Evolutionary conservation across 345 rosid genomes (phyloP).

Genomic region (Boechera stricta): DNA sequence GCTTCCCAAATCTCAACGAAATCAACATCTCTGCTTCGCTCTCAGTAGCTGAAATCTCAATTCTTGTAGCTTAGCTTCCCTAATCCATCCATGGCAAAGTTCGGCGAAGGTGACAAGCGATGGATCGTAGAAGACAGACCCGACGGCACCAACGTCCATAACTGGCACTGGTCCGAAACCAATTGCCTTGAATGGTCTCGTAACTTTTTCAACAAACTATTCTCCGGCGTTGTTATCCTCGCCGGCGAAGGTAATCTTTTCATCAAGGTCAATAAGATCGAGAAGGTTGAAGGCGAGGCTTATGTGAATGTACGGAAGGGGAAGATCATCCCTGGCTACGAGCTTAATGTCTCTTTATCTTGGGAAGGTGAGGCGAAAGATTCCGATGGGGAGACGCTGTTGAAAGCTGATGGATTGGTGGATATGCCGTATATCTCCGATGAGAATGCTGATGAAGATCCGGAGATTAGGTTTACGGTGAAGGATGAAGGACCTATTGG

Average conservation of each 20-base stretch:
- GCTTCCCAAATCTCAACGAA: constrained; percentile 31
- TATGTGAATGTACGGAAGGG: constrained; percentile 94
- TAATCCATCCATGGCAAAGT: constrained; percentile 67
- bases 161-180: constrained; percentile 99
- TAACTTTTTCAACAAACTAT: constrained; percentile 58
- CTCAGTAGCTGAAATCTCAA: constrained; percentile 11
- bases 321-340: constrained; percentile 94
- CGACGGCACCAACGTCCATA: constrained; percentile 97
- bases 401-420: constrained; percentile 71
- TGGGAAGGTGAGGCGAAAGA: constrained; percentile 96
- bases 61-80: not conserved
- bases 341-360: constrained; percentile 61
- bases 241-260: constrained; percentile 70
- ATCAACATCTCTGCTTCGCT: constrained; percentile 20
- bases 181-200: constrained; percentile 91
- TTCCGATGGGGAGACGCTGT: constrained; percentile 61
- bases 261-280: constrained; percentile 64
- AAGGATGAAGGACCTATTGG: constrained; percentile 85
- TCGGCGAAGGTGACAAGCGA: constrained; percentile 96
- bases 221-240: constrained; percentile 60
- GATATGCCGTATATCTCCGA: constrained; percentile 95
- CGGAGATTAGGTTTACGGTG: constrained; percentile 72
- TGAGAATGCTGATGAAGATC: constrained; percentile 96
- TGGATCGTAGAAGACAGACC: constrained; percentile 98
- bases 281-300: constrained; percentile 91